These are phyloP conservation scores for Pseudopediastrum boryanum DNA, from an alignment of 139 green algal genomes.

Conservation along the genomic window DNA sequence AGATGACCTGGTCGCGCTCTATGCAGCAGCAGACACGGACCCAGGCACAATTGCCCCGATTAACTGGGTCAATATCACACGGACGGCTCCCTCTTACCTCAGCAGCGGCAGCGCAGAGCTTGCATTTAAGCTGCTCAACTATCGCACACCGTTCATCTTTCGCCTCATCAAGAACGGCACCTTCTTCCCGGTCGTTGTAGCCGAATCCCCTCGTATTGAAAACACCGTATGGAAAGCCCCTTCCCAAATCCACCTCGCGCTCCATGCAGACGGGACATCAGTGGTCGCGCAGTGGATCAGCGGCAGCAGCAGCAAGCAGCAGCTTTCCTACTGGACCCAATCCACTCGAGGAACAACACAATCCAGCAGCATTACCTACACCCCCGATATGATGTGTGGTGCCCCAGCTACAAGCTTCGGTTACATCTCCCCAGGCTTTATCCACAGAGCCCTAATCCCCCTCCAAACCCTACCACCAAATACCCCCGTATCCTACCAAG, in stretches of 20 bases:
- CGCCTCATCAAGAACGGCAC: background rate
- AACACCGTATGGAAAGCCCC: background rate
- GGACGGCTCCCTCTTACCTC: background rate
- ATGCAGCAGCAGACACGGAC: background rate
- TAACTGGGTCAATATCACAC: background rate
- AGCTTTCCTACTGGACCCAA: slow-evolving; percentile 1
- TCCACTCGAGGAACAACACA: background rate
- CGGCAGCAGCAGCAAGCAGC: background rate
- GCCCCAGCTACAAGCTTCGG: slow-evolving; percentile 10
- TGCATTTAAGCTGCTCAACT: slow-evolving; percentile 8
- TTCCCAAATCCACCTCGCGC: slow-evolving; percentile 1
- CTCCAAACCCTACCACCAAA: too few relatives aligned
- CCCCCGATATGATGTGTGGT: slow-evolving; percentile 22
- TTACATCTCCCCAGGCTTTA: slow-evolving; percentile 12
- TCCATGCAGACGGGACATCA: slow-evolving; percentile 14
- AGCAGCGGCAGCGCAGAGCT: background rate
- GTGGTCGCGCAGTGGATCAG: slow-evolving; percentile 21
- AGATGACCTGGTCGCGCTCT: slow-evolving; percentile 11
- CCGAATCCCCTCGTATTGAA: background rate
- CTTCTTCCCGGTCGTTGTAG: background rate
- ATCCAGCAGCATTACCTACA: slow-evolving; percentile 2
- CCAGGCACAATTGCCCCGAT: background rate
- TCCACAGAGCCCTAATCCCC: slow-evolving; percentile 20
- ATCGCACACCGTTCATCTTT: background rate
- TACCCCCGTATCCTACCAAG: too few relatives aligned